phyloP scores from a whole-genome alignment of 1,284 basidiomycete genomes.

The Puccinia hordei region DNA sequence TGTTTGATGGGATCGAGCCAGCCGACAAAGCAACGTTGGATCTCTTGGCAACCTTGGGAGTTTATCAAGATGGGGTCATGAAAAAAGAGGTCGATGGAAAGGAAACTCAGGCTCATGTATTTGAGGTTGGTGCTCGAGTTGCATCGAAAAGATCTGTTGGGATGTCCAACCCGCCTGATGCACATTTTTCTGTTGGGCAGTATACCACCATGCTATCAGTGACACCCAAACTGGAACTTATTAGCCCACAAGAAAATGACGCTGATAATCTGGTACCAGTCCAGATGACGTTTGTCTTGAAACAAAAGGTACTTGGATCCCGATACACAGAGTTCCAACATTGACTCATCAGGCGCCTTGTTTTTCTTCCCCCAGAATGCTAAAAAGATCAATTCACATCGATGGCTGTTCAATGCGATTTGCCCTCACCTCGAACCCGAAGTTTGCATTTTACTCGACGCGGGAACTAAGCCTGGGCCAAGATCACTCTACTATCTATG shows the following conservation, averaged over 20 bases:
- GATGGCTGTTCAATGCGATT: slow-evolving; percentile 97
- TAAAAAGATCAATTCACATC: slow-evolving; percentile 91
- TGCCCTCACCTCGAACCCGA: slow-evolving; percentile 82
- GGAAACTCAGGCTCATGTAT: slow-evolving; percentile 69
- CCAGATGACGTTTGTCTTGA: slow-evolving; percentile 66
- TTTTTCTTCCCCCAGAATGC: slow-evolving; percentile 70
- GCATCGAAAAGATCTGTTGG: slow-evolving; percentile 64
- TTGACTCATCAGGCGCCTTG: no score
- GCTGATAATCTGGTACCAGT: slow-evolving; percentile 87
- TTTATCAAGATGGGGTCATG: slow-evolving; percentile 91
- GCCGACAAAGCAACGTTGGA: slow-evolving; percentile 95
- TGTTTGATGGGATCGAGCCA: slow-evolving; percentile 89
- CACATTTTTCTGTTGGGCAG: slow-evolving; percentile 60
- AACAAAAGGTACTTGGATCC: slow-evolving; percentile 51
- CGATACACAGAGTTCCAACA: neutral
- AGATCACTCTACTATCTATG: slow-evolving; percentile 96
- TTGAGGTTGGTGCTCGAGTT: slow-evolving; percentile 40
- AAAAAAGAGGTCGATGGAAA: slow-evolving; percentile 86
- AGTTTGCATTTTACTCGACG: slow-evolving; percentile 85
- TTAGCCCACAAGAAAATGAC: slow-evolving; percentile 41
- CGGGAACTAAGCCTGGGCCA: slow-evolving; percentile 92
- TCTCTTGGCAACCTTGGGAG: slow-evolving; percentile 80
- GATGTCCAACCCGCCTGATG: slow-evolving; percentile 64
- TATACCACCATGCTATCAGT: slow-evolving; percentile 50
- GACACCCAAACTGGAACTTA: slow-evolving; percentile 40